phyloP scores from a whole-genome alignment of 768 basidiomycete species.

The Russula griseocarnosa region DNA sequence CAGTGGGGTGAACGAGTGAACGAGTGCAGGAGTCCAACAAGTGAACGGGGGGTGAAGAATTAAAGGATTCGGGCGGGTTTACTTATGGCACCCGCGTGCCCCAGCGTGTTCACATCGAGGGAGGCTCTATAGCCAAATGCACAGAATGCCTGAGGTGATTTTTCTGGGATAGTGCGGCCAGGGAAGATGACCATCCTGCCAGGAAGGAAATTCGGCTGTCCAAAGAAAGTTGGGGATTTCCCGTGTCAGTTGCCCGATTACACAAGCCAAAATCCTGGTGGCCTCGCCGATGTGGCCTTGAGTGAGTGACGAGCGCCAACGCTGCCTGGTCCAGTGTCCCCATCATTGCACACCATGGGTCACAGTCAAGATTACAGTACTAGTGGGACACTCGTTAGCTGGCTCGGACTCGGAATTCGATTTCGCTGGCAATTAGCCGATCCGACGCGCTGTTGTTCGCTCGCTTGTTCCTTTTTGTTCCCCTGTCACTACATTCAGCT shows the following conservation, averaged over 20 bases:
- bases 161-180: not conserved
- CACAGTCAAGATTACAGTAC: too few species aligned
- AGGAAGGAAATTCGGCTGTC: not conserved
- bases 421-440: too few species aligned
- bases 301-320: not conserved
- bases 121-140: not conserved
- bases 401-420: too few species aligned
- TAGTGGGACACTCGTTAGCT: too few species aligned
- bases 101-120: conserved; percentile 3
- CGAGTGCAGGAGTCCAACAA: not conserved
- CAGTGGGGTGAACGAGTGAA: not conserved
- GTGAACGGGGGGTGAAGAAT: conserved; percentile 5
- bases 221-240: not conserved
- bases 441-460: too few species aligned
- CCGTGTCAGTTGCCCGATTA: not conserved
- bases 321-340: too few species aligned
- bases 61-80: not conserved
- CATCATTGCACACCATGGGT: too few species aligned
- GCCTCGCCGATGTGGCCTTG: not conserved
- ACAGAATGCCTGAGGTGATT: not conserved
- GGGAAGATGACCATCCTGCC: not conserved
- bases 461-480: too few species aligned
- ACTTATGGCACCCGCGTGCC: conserved; percentile 8
- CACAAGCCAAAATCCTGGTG: not conserved
- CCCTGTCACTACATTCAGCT: not conserved